phyloP scores from a whole-genome alignment of 2,329 filamentous ascomycete species.

The Trichoderma sp. region DNA sequence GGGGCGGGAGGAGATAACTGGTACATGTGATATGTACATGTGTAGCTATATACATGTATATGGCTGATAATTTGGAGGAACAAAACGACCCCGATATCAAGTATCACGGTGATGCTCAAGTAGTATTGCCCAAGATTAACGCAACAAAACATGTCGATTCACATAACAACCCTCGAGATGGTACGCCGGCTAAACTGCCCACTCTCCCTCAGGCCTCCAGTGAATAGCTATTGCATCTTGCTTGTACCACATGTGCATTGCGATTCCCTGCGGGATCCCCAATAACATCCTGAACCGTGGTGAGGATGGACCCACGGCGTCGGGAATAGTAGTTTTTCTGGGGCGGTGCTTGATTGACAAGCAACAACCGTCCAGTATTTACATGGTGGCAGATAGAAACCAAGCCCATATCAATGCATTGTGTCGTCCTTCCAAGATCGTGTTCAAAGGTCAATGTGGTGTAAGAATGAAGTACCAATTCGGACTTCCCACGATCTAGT shows the following conservation, averaged over 20 bases:
- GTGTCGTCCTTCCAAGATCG: background rate
- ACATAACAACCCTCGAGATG: background rate
- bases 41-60: too few relatives aligned
- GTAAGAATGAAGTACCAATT: background rate
- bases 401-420: background rate
- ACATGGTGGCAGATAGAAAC: background rate
- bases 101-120: too few relatives aligned
- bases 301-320: background rate
- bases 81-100: too few relatives aligned
- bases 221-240: background rate
- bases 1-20: too few relatives aligned
- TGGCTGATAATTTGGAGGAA: too few relatives aligned
- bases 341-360: background rate
- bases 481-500: background rate
- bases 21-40: too few relatives aligned
- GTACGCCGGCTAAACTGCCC: background rate
- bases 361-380: background rate
- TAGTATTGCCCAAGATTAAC: background rate
- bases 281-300: background rate
- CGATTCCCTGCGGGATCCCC: background rate
- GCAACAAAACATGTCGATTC: background rate
- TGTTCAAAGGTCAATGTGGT: background rate
- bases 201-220: background rate
- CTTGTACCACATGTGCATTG: background rate
- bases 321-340: background rate